A percentile compares a stretch with the other conserved stretches of the same genome.
Evolutionary conservation across 306 rosid genomes (phyloP).

Genomic region (Vicia villosa): DNA sequence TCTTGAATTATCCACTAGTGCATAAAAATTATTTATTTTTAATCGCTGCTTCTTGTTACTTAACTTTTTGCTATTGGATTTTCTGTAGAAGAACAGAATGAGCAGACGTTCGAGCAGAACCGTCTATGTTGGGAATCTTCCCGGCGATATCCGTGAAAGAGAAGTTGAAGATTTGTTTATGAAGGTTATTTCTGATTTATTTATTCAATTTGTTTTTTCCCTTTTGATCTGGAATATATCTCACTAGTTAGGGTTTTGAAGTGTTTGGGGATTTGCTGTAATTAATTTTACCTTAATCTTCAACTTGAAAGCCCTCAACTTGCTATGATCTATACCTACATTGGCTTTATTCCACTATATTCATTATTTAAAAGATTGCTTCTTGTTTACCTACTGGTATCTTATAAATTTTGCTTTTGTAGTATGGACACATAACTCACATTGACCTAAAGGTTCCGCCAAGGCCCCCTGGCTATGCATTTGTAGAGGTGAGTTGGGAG

Average conservation of each 20-base stretch:
- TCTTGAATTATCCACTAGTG: not conserved
- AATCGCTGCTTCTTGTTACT: not conserved
- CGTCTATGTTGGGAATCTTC: constrained; percentile 94
- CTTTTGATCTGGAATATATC: not conserved
- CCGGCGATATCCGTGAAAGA: constrained; percentile 98
- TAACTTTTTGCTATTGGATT: not conserved
- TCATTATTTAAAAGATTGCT: not conserved
- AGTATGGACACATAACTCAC: constrained; percentile 93
- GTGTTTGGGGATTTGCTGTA: not conserved
- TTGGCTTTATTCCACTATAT: not conserved
- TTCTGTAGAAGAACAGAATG: constrained; percentile 57
- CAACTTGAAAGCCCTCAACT: not conserved
- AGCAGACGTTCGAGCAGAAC: constrained; percentile 91
- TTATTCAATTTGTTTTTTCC: not conserved
- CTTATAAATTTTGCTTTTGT: constrained; percentile 25
- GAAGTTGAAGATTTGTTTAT: constrained; percentile 94
- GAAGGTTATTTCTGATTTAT: constrained; percentile 55
- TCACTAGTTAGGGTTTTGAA: not conserved
- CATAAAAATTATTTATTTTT: not conserved
- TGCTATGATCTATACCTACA: constrained; percentile 17
- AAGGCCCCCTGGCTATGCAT: constrained; percentile 99
- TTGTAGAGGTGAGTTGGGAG: constrained; percentile 78
- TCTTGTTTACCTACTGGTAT: constrained; percentile 2
- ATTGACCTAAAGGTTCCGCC: constrained; percentile 98
- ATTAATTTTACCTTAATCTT: not conserved